Percentiles rank a stretch among this genome's conserved stretches.
Conservation (phyloP, 805 yeast species). For the Candida hungchunana region DNA sequence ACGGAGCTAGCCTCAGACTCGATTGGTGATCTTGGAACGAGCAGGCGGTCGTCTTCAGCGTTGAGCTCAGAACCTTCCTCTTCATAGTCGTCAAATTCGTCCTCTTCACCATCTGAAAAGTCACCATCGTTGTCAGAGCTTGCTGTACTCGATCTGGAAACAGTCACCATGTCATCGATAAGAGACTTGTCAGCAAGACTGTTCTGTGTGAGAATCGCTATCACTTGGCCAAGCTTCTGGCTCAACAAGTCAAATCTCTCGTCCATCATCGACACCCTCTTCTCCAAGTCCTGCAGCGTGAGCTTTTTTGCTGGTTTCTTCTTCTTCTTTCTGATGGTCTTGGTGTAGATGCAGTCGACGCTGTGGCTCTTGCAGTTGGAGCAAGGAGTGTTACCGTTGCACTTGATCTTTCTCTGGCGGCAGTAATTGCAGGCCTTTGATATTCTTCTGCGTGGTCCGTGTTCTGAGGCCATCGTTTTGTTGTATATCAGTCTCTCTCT, state of each 20-base stretch:
- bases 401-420: slow-evolving; percentile 38
- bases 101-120: neutral
- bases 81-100: slow-evolving; percentile 1
- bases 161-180: neutral
- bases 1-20: neutral
- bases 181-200: slow-evolving; percentile 8
- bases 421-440: slow-evolving; percentile 39
- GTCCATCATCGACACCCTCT: slow-evolving; percentile 8
- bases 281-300: slow-evolving; percentile 24
- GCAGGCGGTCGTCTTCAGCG: no score
- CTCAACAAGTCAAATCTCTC: slow-evolving; percentile 8
- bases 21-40: slow-evolving; percentile 6
- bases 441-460: slow-evolving; percentile 29
- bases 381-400: slow-evolving; percentile 46
- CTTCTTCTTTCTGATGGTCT: slow-evolving; percentile 23
- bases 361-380: slow-evolving; percentile 82
- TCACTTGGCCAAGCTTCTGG: slow-evolving; percentile 12
- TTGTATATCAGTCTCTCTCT: no score
- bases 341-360: slow-evolving; percentile 68
- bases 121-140: no score
- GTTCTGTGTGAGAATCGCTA: slow-evolving; percentile 10
- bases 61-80: slow-evolving; percentile 5
- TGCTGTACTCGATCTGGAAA: no score
- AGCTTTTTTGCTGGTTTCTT: slow-evolving; percentile 17
- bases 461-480: no score